Evolutionary conservation across 768 basidiomycete species (phyloP).

Genomic region (Boletus sp.): DNA sequence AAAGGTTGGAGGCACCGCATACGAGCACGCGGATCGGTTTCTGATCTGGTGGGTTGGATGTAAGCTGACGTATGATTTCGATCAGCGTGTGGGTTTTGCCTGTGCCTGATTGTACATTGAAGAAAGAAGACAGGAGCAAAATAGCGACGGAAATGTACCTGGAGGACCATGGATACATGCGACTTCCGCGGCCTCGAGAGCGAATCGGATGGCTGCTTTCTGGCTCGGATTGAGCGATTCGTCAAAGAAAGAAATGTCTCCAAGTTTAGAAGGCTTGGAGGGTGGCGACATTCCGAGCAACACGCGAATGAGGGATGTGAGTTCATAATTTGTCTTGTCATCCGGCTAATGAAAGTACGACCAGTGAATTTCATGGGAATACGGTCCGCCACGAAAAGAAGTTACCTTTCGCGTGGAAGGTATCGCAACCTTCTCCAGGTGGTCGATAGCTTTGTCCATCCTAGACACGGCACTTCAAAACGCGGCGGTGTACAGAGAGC

Average conservation of each 20-base stretch:
- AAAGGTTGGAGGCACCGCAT: constrained; percentile 91
- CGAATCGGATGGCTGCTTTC: constrained; percentile 76
- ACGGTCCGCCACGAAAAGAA: neutral
- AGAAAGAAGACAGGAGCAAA: neutral
- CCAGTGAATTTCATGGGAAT: neutral
- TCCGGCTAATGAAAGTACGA: constrained; percentile 27
- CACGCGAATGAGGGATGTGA: constrained; percentile 57
- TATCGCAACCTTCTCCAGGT: constrained; percentile 48
- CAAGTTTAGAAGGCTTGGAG: constrained; percentile 36
- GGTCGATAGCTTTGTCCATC: constrained; percentile 82
- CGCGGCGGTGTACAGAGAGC: neutral
- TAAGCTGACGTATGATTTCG: constrained; percentile 86
- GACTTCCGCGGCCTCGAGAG: constrained; percentile 75
- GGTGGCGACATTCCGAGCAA: constrained; percentile 63
- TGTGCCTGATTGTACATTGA: constrained; percentile 48
- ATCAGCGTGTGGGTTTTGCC: constrained; percentile 96
- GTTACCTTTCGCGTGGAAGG: constrained; percentile 25
- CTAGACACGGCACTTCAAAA: constrained; percentile 37
- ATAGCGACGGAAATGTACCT: constrained; percentile 39
- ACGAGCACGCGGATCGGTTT: constrained; percentile 68
- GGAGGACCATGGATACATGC: constrained; percentile 98
- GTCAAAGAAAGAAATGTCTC: constrained; percentile 66
- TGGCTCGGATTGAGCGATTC: constrained; percentile 78
- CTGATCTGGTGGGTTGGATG: constrained; percentile 40
- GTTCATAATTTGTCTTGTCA: constrained; percentile 41